Evolutionary conservation across 345 rosid species (phyloP), one percentile per base, ranked within the genome.

Genomic region (Microthlaspi erraticum): DNA sequence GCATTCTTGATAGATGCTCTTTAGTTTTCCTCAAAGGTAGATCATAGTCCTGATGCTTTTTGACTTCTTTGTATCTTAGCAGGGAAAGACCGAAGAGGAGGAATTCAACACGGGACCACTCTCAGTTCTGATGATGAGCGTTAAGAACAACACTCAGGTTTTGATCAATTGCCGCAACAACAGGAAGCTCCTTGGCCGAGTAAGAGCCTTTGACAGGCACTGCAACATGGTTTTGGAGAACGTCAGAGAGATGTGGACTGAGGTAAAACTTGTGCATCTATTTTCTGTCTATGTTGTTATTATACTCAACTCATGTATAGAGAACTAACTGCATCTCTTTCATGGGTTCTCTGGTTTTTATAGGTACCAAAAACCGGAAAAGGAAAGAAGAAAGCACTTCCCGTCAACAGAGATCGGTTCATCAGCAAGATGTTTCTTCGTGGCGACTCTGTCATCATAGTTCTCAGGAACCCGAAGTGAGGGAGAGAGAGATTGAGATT

Each of bases 161-260:
- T 82, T 95, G 23, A 90, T 95, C 66, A 95, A 95, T 70, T 95
- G 99, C 73, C 86, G 81, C 14, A 78, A 78, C 72, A 78, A 78
- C 75, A 56, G 71, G 72, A 95, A 95, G 71, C 97, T 95, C 33
- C 86, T 95, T 10, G 99, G 97, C 1, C 88, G 98, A 3, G 99
- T 95, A 13, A 90, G 98, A 55, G 98, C 98, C 0, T 95, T 95
- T 44, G 99, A 95, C 73, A 80, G 98, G 7, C 99, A 92, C 68
- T 92, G 98, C 89, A 95, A 92, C 81, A 95, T 95, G 99, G 99
- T 95, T 59, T 87, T 95, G n/a, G 99, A 95, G 69, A 95, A 95
- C 70, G 99, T 95, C 61, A 84, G 92, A 77, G 99, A 95, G 76
- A 91, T 91, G 96, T 94, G 99, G 99, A 89, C 98, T 26, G 99